Evolutionary conservation across 2,329 filamentous ascomycete species (phyloP), one percentile per base, ranked within the genome.

Genomic region (Didymella pomorum): DNA sequence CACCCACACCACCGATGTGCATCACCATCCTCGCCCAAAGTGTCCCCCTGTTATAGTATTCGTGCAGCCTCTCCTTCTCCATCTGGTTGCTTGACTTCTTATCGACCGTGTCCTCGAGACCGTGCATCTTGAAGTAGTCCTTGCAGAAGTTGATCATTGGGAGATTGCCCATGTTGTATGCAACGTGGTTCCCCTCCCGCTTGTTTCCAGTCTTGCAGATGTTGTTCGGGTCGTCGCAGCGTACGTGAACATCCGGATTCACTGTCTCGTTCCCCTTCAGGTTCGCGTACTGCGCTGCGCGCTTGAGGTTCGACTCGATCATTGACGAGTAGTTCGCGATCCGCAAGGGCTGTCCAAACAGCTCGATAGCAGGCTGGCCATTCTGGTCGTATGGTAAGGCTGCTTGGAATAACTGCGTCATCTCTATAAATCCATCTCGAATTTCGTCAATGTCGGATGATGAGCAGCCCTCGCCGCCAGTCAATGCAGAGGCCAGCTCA

Each of bases 161-260:
- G n/a, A 73, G 68, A 39, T 75, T 75, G 9, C 71, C 73, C 33
- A 76, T 71, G 56, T 74, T 75, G 58, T 75, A 76, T 21, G 71
- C 70, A 2, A 64, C 57, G 50, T 75, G 73, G 25, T 64, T 65
- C 18, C 72, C 73, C 21, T 74, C 70, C 43, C 66, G 70, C 37
- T 60, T 64, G 31, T 69, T 71, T 9, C 70, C 71, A 12, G 60
- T 61, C 8, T 64, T 51, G 54, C 72, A 76, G 3, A 68, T 56
- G 5, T 62, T 33, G 50, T 69, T 67, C 25, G 73, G 74, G 51
- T 76, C 73, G 41, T 75, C 73, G 61, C 74, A 76, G 20, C 73
- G 66, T 2, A 75, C 64, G 49, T 75, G 71, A 18, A 76, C 68
- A 52, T 75, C 71, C 1, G 69, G 63, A 39, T 72, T 75, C 9